Percentiles rank a stretch among this genome's conserved stretches.
These are phyloP conservation scores for Cadophora sp. DNA, from an alignment of 2,329 filamentous ascomycete species.

Conservation along the genomic window DNA sequence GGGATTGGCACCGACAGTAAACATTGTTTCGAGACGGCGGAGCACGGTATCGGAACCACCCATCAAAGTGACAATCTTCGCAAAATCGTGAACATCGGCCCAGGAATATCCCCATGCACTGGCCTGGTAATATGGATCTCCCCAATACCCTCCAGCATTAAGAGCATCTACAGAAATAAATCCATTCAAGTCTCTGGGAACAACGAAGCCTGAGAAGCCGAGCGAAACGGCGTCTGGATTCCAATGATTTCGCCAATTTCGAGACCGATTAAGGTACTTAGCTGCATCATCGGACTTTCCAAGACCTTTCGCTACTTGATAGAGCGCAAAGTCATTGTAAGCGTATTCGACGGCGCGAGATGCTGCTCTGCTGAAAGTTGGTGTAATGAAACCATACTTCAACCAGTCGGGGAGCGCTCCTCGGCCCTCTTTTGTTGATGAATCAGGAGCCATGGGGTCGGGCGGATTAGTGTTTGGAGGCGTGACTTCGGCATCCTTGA, in stretches of 20 bases:
- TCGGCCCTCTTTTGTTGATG: conserved; percentile 71
- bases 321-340: conserved; percentile 71
- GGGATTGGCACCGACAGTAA: conserved; percentile 50
- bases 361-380: conserved; percentile 64
- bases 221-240: conserved; percentile 62
- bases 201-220: conserved; percentile 70
- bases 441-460: conserved; percentile 57
- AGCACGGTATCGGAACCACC: conserved; percentile 57
- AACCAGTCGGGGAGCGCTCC: conserved; percentile 75
- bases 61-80: conserved; percentile 51
- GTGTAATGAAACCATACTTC: conserved; percentile 68
- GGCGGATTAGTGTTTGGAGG: conserved; percentile 65
- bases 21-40: conserved; percentile 57
- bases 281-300: conserved; percentile 55
- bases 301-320: conserved; percentile 63
- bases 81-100: conserved; percentile 61
- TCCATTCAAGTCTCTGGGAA: conserved; percentile 59
- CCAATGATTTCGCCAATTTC: conserved; percentile 78
- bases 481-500: conserved; percentile 69
- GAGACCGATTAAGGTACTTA: conserved; percentile 67
- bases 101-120: conserved; percentile 60
- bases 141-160: conserved; percentile 58
- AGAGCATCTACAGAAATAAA: conserved; percentile 55
- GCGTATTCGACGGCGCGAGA: conserved; percentile 72
- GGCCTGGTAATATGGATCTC: conserved; percentile 57